phyloP scores from a whole-genome alignment of 2,329 filamentous ascomycete species.

The Fusarium caatingaense region DNA sequence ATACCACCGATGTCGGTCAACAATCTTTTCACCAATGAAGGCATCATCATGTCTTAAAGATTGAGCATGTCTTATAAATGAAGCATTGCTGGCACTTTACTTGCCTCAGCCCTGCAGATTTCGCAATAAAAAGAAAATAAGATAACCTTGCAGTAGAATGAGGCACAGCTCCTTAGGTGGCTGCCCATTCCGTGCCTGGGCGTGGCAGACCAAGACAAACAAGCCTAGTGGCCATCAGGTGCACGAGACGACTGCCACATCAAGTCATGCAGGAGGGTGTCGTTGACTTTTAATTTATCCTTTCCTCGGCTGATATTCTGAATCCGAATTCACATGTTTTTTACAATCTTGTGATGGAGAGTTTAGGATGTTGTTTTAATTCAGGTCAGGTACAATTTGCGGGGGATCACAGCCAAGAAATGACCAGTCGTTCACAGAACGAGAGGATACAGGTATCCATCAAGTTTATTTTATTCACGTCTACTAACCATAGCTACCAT shows the following conservation, averaged over 20 bases:
- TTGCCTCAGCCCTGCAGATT: background rate
- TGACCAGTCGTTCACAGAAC: slow-evolving; percentile 13
- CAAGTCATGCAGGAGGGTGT: slow-evolving; percentile 17
- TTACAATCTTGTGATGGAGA: background rate
- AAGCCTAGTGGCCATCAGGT: slow-evolving; percentile 4
- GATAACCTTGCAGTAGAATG: slow-evolving; percentile 24
- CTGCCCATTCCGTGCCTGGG: slow-evolving; percentile 28
- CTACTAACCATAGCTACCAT: background rate
- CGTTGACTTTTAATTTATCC: background rate
- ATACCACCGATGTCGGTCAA: slow-evolving; percentile 15
- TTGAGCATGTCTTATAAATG: slow-evolving; percentile 1
- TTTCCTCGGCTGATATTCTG: slow-evolving; percentile 11
- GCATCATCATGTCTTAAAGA: slow-evolving; percentile 8
- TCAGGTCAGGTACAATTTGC: slow-evolving; percentile 8
- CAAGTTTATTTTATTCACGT: no score
- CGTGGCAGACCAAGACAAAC: background rate
- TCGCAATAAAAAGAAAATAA: slow-evolving; percentile 22
- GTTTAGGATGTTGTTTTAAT: background rate
- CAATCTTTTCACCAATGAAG: background rate
- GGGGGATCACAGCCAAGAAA: slow-evolving; percentile 4
- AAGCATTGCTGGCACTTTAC: background rate
- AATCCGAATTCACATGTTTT: slow-evolving; percentile 26
- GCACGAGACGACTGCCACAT: slow-evolving; percentile 24
- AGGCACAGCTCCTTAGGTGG: slow-evolving; percentile 21
- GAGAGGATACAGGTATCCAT: no score